Percentiles rank a stretch among this genome's conserved stretches.
Evolutionary conservation across 306 rosid species (phyloP).

Genomic region (Quillaja saponaria): DNA sequence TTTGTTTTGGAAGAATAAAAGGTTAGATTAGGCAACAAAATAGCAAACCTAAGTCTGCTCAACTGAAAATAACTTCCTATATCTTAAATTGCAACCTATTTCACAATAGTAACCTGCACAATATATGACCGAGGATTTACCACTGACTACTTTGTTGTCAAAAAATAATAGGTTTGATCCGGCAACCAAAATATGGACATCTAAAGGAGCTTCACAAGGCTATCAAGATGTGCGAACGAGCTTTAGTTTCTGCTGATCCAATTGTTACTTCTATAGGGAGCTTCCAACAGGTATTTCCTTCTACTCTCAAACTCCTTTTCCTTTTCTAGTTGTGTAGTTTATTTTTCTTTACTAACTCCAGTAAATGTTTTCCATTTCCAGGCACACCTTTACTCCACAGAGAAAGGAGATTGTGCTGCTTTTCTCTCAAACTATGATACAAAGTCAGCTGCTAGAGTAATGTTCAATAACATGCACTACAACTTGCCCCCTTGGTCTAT

Average conservation of each 20-base stretch:
- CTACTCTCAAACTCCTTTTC: conserved; percentile 11
- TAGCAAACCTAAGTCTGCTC: not conserved
- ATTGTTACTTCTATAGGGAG: conserved; percentile 80
- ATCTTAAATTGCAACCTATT: conserved; percentile 19
- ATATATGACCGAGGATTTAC: conserved; percentile 3
- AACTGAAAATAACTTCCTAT: not conserved
- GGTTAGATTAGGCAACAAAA: no score
- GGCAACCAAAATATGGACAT: conserved; percentile 96
- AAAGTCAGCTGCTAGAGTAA: conserved; percentile 72
- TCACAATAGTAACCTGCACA: not conserved
- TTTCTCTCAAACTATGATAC: conserved; percentile 83
- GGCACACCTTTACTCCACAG: conserved; percentile 80
- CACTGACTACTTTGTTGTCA: conserved; percentile 18
- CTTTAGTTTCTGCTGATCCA: conserved; percentile 85
- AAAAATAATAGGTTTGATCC: conserved; percentile 69
- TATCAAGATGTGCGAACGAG: conserved; percentile 73
- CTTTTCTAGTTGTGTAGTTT: not conserved
- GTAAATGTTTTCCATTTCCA: conserved; percentile 36
- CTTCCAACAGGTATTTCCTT: conserved; percentile 76
- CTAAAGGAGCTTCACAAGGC: conserved; percentile 94
- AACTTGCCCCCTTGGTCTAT: conserved; percentile 97
- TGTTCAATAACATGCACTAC: conserved; percentile 98
- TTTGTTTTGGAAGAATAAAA: no score
- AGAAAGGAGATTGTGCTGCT: conserved; percentile 88
- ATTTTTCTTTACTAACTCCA: conserved; percentile 33